These are phyloP conservation scores for Plenodomus biglobosus DNA, from an alignment of 2,329 filamentous ascomycete species.

Conservation along the genomic window DNA sequence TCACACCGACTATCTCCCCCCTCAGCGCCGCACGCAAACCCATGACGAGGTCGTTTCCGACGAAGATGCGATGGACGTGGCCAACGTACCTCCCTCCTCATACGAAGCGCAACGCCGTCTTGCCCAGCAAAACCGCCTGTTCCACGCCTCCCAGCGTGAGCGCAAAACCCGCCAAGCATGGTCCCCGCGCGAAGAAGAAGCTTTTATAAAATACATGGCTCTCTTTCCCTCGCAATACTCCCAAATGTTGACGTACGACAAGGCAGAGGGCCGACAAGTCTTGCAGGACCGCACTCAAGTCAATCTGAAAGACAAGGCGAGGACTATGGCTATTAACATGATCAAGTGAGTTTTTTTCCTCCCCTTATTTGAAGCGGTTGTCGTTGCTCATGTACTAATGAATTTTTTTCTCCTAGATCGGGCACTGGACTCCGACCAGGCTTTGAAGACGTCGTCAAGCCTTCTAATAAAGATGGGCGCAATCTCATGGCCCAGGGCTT, in stretches of 20 bases:
- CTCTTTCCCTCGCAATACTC: constrained; percentile 52
- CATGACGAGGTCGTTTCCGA: constrained; percentile 30
- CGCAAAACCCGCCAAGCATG: constrained; percentile 27
- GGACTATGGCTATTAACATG: constrained; percentile 45
- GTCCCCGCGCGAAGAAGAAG: constrained; percentile 39
- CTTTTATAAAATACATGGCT: constrained; percentile 54
- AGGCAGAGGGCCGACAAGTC: constrained; percentile 16
- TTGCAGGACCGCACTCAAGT: constrained; percentile 51
- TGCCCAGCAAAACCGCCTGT: constrained; percentile 17
- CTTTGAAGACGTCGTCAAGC: constrained; percentile 29
- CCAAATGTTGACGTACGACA: constrained; percentile 43
- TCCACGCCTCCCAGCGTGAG: constrained; percentile 4
- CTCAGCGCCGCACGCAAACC: constrained; percentile 2
- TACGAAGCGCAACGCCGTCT: constrained; percentile 20
- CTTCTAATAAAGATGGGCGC: constrained; percentile 15
- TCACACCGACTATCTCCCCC: constrained; percentile 2
- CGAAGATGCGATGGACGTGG: constrained; percentile 29
- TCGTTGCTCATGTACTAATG: constrained; percentile 8
- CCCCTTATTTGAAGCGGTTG: not conserved
- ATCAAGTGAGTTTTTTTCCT: constrained; percentile 39
- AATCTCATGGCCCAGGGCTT: constrained; percentile 23
- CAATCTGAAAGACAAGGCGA: constrained; percentile 52
- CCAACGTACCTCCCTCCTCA: constrained; percentile 22
- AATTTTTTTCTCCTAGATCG: constrained; percentile 17
- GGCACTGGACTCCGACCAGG: constrained; percentile 31